Percentiles rank a stretch among this genome's conserved stretches.
phyloP scores from a whole-genome alignment of 208 protist genomes.

The Naegleria fowleri region DNA sequence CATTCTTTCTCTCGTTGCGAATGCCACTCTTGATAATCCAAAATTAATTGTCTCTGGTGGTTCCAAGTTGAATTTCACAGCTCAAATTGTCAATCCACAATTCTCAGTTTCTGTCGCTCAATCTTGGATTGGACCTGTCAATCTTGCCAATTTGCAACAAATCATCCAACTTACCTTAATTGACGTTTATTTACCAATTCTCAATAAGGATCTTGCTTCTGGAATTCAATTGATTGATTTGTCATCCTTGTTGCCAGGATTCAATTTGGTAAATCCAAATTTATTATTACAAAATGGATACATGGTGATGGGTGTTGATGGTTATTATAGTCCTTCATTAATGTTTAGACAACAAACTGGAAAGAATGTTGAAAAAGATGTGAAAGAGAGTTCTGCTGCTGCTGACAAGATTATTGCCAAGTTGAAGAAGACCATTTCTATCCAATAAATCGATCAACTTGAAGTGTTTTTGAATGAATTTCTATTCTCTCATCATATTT shows the following conservation, averaged over 20 bases:
- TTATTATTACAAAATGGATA: neutral
- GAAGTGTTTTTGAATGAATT: too few relatives aligned
- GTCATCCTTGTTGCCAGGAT: neutral
- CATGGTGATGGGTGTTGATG: neutral
- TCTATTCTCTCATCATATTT: too few relatives aligned
- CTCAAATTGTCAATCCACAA: neutral
- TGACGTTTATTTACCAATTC: neutral
- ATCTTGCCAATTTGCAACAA: neutral
- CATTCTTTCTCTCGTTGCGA: neutral
- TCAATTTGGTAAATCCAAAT: neutral
- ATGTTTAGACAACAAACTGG: neutral
- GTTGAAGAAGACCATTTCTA: neutral
- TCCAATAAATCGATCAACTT: neutral
- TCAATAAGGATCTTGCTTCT: neutral
- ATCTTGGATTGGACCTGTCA: neutral
- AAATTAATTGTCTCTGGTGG: neutral
- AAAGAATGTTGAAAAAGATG: neutral
- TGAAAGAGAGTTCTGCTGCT: too few relatives aligned
- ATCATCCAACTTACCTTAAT: neutral
- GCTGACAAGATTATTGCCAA: neutral
- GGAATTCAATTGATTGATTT: neutral
- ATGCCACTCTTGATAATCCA: neutral
- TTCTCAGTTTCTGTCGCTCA: neutral
- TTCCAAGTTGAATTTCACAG: neutral
- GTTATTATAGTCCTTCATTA: conserved; percentile 2